Base-by-base conservation (phyloP, 2,329 filamentous ascomycete species). In the Plectosphaerella plurivora region DNA sequence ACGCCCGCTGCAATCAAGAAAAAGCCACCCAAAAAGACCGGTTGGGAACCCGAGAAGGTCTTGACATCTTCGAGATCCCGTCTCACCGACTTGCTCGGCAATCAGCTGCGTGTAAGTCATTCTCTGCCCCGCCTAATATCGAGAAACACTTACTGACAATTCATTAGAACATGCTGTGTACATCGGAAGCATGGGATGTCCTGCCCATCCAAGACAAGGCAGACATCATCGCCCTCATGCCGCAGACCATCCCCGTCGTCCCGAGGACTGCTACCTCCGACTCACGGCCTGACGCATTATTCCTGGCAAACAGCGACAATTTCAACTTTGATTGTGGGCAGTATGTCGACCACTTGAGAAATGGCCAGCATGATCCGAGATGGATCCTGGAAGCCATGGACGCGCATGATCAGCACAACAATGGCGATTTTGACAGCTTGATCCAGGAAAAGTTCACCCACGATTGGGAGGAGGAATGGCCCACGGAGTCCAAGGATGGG, bases 341-440 rank as follows among this genome's bases (percentile, higher is more conserved):
- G 5, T 79, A 77, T 58, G 68, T 69, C 14, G 71, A 74, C 22
- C 71, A 80, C 57, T 63, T 83, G 16, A 56, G 62, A 5, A 64
- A 68, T 36, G 80, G 80, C 4, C 72, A 70, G 35, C 76, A 82
- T 53, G 78, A 82, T 56, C 69, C 72, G 2, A 69, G 72, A 14
- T 83, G 80, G 80, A 70, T 84, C 8, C 65, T 61, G 15, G 68
- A 76, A 51, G 80, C 81, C 1, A 81, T 75, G 69, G 62, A 62
- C 4, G 80, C 81, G 1, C 77, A 82, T 55, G 68, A 72, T 51
- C 68, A 71, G 60, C 75, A 79, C 51, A 68, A 66, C 49, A 61
- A 66, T 1, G 81, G 81, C 5, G 68, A 75, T 2, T 83, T 80
- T 54, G 73, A 82, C 53, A 71, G 73, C 4, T 75, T 71, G 49